Base-by-base conservation (phyloP, 345 rosid species). In the Populus nigra region DNA sequence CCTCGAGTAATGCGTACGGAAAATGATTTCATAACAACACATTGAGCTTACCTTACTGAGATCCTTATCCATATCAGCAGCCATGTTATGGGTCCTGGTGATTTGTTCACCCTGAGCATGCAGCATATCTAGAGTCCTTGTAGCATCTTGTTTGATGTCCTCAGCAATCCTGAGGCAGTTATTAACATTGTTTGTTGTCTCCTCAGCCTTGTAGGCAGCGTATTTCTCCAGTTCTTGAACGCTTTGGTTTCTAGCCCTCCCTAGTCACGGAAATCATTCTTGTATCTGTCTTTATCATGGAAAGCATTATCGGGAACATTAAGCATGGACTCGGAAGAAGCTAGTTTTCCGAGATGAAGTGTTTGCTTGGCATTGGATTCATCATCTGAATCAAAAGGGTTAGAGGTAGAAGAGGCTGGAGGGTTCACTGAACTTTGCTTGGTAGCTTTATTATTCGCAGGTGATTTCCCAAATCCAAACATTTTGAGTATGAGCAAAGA, bases 381-480 rank as follows among this genome's bases (percentile, higher is more conserved):
- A 36, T 85, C 76, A 17, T 75, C 67, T 25, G 82, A 68, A 25
- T 84, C 87, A 53, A 55, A 25, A 7, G 89, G 87, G 38, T 81
- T 82, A 67, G 59, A 57, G 29, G 63, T n/a, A n/a, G 25, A 57
- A 10, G 63, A 57, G 63, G 63, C 27, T 57, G 63, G 63, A 57
- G 63, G 63, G 63, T n/a, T 76, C 75, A 33, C 76, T 71, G 74
- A 8, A 59, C 65, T 73, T 53, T 76, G 78, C 78, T 78, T 77
- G n/a, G 83, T 50, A 33, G 66, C 23, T 38, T 79, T 69, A n/a
- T 72, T 74, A n/a, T 82, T 76, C 57, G 83, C 87, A 6, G 87
- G 83, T 31, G 90, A 81, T 77, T 78, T 91, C 83, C 84, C 81
- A 75, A 92, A 88, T 25, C 91, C 97, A 69, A 94, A 92, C 94